Evolutionary conservation across 1,284 basidiomycete genomes (phyloP).

Genomic region (Trichosporon faecale): DNA sequence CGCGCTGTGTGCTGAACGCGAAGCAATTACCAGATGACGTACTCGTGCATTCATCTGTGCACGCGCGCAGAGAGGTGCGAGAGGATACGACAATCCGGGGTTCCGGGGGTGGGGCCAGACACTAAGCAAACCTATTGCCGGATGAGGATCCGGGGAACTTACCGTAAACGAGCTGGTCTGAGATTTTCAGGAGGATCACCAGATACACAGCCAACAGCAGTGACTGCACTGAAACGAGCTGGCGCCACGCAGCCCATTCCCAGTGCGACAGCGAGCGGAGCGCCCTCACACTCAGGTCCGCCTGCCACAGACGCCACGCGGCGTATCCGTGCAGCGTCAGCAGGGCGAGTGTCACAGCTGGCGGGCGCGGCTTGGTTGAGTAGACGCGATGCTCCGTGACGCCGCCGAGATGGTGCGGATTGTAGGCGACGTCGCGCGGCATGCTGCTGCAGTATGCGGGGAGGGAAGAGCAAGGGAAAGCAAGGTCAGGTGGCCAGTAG

Average conservation of each 20-base stretch:
- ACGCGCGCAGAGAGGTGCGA: neutral
- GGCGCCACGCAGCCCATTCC: neutral
- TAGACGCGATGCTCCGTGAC: conserved; percentile 13
- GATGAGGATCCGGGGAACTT: neutral
- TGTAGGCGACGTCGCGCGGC: neutral
- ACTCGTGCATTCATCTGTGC: neutral
- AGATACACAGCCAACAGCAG: neutral
- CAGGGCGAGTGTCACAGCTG: neutral
- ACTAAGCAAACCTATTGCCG: neutral
- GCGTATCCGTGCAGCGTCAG: neutral
- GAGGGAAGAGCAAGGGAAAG: neutral
- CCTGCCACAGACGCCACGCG: conserved; percentile 9
- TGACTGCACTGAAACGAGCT: neutral
- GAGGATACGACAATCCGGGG: neutral
- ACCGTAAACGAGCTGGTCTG: conserved; percentile 1
- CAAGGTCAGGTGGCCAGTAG: neutral
- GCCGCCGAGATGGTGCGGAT: neutral
- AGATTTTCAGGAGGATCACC: conserved; percentile 6
- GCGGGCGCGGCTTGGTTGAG: neutral
- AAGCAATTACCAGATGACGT: neutral
- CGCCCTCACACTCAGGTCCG: neutral
- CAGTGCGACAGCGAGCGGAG: neutral
- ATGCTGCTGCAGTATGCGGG: neutral
- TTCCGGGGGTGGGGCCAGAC: neutral
- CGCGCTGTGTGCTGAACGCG: neutral